Conservation (phyloP, 108 stramenopile genomes). For the Discostella stelligeroides region DNA sequence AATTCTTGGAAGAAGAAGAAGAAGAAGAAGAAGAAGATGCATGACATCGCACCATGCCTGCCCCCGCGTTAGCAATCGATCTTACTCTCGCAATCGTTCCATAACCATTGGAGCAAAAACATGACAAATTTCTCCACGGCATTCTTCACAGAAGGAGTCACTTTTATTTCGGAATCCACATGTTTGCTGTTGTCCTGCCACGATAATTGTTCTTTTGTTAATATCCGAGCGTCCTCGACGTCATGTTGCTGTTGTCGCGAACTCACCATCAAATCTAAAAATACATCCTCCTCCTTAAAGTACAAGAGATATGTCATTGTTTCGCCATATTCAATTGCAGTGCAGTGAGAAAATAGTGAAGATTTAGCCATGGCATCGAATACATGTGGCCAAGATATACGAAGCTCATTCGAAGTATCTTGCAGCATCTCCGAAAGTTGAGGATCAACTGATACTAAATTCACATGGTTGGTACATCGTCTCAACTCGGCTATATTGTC, state of each 20-base stretch:
- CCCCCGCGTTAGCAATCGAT: neutral
- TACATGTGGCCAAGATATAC: conserved; percentile 31
- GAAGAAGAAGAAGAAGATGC: too few relatives aligned
- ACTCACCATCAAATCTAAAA: conserved; percentile 3
- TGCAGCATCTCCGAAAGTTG: conserved; percentile 20
- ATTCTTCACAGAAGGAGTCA: neutral
- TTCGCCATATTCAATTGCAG: conserved; percentile 3
- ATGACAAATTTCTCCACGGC: conserved; percentile 8
- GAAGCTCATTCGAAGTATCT: conserved; percentile 27
- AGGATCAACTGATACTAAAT: conserved; percentile 27
- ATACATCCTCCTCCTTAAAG: conserved; percentile 16
- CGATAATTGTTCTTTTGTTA: conserved; percentile 6
- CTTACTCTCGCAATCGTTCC: conserved; percentile 22
- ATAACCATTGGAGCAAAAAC: conserved; percentile 26
- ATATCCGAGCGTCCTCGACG: conserved; percentile 16
- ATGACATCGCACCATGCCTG: too few relatives aligned
- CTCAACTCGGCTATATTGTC: conserved; percentile 25
- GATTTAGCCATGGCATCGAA: conserved; percentile 19
- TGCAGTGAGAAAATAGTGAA: conserved; percentile 37
- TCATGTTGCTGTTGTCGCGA: neutral
- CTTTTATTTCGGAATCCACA: neutral
- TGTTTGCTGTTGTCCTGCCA: too few relatives aligned
- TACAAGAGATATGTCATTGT: conserved; percentile 7
- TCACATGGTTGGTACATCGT: conserved; percentile 17
- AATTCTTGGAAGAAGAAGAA: too few relatives aligned